Evolutionary conservation across 2,329 filamentous ascomycete genomes (phyloP).

Genomic region (Neofusicoccum cordaticola): DNA sequence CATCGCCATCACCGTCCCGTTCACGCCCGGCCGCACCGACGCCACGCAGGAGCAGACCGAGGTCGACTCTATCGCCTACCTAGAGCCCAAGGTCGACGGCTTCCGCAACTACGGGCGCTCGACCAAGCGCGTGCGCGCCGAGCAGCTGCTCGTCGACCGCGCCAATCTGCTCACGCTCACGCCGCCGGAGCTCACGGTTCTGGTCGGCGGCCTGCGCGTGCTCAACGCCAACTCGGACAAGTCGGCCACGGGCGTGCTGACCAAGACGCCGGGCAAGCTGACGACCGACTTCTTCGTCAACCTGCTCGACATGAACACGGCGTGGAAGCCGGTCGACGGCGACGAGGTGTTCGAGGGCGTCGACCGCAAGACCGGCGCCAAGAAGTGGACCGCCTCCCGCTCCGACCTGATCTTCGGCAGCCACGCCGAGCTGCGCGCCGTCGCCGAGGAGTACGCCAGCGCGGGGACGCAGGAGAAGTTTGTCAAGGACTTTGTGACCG

Average conservation of each 20-base stretch:
- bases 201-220: slow-evolving; percentile 69
- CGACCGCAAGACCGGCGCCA: slow-evolving; percentile 63
- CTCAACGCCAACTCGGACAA: slow-evolving; percentile 71
- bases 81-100: slow-evolving; percentile 69
- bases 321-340: slow-evolving; percentile 58
- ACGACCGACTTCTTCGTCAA: slow-evolving; percentile 83
- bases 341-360: slow-evolving; percentile 61
- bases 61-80: slow-evolving; percentile 58
- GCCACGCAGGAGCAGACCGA: slow-evolving; percentile 72
- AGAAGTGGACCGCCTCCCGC: slow-evolving; percentile 69
- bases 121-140: slow-evolving; percentile 59
- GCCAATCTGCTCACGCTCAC: slow-evolving; percentile 69
- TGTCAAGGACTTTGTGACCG: slow-evolving; percentile 66
- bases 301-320: slow-evolving; percentile 64
- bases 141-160: slow-evolving; percentile 69
- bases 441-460: slow-evolving; percentile 67
- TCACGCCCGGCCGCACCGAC: slow-evolving; percentile 70
- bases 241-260: slow-evolving; percentile 66
- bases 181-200: slow-evolving; percentile 67
- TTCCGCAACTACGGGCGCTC: slow-evolving; percentile 77
- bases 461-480: slow-evolving; percentile 62
- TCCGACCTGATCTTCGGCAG: slow-evolving; percentile 69
- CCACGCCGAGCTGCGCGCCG: slow-evolving; percentile 69
- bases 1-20: slow-evolving; percentile 57
- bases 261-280: slow-evolving; percentile 63